Conservation (phyloP, 495 filamentous ascomycete genomes). For the Acidiella bohemica region DNA sequence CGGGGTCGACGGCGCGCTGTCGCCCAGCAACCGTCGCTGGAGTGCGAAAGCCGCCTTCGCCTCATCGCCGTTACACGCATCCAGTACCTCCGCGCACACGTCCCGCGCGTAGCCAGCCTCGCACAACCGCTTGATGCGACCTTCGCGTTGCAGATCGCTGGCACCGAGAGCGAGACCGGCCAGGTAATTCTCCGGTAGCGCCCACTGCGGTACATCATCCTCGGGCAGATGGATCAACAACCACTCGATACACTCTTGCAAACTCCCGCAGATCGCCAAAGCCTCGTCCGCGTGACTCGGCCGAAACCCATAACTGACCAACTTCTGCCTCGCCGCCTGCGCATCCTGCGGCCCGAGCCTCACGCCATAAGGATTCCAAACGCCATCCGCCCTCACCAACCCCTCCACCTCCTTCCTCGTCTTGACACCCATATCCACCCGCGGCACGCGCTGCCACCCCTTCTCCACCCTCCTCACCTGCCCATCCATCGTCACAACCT, state of each 20-base stretch:
- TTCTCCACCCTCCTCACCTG: conserved; percentile 35
- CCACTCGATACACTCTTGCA: conserved; percentile 89
- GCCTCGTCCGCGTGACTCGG: conserved; percentile 83
- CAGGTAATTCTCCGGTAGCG: conserved; percentile 76
- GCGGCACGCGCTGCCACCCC: conserved; percentile 74
- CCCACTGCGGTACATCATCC: conserved; percentile 82
- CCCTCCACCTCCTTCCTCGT: conserved; percentile 65
- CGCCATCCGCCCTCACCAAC: conserved; percentile 56
- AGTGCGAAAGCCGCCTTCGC: conserved; percentile 62
- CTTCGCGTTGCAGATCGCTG: conserved; percentile 64
- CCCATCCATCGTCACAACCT: conserved; percentile 22
- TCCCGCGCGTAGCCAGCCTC: conserved; percentile 73
- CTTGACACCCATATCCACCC: conserved; percentile 78
- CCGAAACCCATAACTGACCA: conserved; percentile 66
- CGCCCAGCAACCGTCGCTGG: conserved; percentile 48
- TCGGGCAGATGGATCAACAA: conserved; percentile 91
- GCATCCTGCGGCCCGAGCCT: conserved; percentile 45
- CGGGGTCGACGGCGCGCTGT: conserved; percentile 10
- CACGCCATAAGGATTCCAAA: conserved; percentile 74
- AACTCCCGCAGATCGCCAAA: conserved; percentile 69
- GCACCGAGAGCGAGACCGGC: conserved; percentile 76
- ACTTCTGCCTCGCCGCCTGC: conserved; percentile 53
- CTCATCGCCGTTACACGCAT: conserved; percentile 57
- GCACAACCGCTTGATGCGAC: conserved; percentile 65
- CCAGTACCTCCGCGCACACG: conserved; percentile 61